Conservation (phyloP, 805 yeast species). For the Cyberlindnera mycetangii region DNA sequence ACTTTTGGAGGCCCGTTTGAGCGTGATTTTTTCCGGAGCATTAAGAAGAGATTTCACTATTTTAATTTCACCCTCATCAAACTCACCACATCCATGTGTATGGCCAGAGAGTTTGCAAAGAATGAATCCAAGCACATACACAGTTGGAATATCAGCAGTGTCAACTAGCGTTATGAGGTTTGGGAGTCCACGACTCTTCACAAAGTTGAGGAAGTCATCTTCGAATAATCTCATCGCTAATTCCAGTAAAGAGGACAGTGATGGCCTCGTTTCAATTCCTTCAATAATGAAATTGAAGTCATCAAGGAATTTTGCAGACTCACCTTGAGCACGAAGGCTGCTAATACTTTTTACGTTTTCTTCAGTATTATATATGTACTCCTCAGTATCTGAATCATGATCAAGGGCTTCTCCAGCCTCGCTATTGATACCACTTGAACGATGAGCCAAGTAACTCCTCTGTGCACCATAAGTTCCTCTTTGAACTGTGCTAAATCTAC, state of each 20-base stretch:
- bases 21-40: neutral
- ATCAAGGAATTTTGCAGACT: slow-evolving; percentile 31
- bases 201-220: slow-evolving; percentile 21
- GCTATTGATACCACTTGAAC: neutral
- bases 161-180: slow-evolving; percentile 7
- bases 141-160: neutral
- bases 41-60: slow-evolving; percentile 3
- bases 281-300: slow-evolving; percentile 35
- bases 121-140: slow-evolving; percentile 19
- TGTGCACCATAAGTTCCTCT: slow-evolving; percentile 5
- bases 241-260: slow-evolving; percentile 26
- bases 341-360: slow-evolving; percentile 24
- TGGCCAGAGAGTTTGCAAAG: slow-evolving; percentile 15
- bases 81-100: neutral
- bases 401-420: slow-evolving; percentile 1
- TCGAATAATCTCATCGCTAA: slow-evolving; percentile 24
- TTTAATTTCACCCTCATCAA: slow-evolving; percentile 3
- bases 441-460: slow-evolving; percentile 15
- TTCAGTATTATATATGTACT: slow-evolving; percentile 1
- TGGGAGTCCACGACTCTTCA: slow-evolving; percentile 18
- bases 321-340: slow-evolving; percentile 35
- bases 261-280: slow-evolving; percentile 19
- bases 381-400: slow-evolving; percentile 14
- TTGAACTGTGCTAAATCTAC: neutral
- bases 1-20: slow-evolving; percentile 5